Evolutionary conservation across 2,329 filamentous ascomycete species (phyloP).

Genomic region (Sclerotinia glacialis): DNA sequence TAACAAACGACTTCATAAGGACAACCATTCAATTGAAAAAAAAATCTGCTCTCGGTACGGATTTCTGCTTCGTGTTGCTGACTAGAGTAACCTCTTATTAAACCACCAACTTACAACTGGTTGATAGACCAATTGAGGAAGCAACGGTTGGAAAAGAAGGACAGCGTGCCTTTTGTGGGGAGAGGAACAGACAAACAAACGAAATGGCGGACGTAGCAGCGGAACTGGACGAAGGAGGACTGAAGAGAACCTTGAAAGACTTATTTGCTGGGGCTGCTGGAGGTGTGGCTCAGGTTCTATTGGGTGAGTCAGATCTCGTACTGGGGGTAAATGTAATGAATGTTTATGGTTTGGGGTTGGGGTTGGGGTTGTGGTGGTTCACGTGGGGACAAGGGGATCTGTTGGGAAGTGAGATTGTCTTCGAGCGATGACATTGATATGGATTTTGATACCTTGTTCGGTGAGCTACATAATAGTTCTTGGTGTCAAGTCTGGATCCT

Average conservation of each 20-base stretch:
- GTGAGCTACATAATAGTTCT: neutral
- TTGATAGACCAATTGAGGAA: neutral
- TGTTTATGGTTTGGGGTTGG: slow-evolving; percentile 13
- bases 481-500: neutral
- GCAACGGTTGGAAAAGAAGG: neutral
- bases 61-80: neutral
- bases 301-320: slow-evolving; percentile 62
- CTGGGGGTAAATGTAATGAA: neutral
- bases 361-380: slow-evolving; percentile 9
- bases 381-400: slow-evolving; percentile 19
- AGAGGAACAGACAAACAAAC: slow-evolving; percentile 18
- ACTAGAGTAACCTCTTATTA: neutral
- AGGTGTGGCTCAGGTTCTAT: slow-evolving; percentile 87
- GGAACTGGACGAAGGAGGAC: slow-evolving; percentile 37
- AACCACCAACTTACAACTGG: neutral
- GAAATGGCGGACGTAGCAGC: slow-evolving; percentile 38
- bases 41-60: neutral
- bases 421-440: neutral
- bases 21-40: neutral
- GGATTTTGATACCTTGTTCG: neutral
- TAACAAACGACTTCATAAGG: slow-evolving; percentile 9
- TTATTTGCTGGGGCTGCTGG: slow-evolving; percentile 86
- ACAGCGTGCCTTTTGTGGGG: neutral
- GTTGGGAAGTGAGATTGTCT: neutral
- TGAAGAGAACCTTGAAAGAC: slow-evolving; percentile 61